Evolutionary conservation across 306 rosid species (phyloP), one percentile per base, ranked within the genome.

Genomic region (Morella rubra): DNA sequence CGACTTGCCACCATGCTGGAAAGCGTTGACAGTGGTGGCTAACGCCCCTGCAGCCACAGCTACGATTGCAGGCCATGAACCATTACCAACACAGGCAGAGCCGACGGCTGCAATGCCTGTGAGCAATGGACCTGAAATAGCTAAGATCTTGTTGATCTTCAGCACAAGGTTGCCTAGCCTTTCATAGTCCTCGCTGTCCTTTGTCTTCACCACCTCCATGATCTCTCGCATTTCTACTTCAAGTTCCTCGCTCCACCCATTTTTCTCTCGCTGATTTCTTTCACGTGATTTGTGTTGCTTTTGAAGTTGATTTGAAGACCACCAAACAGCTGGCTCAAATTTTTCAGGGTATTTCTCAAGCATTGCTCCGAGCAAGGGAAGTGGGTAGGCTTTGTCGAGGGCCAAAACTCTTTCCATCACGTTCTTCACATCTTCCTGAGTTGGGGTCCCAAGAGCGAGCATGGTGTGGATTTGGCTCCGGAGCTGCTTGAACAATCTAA

Each of bases 331-430:
- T 5, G 96, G 93, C 72, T 89, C 91, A 37, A 76, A 82, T 0
- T 73, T 83, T 8, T 70, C 13, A 0, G 97, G 98, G 60, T 80
- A 89, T 64, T 93, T 93, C 14, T 91, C 93, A 52, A 91, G 82
- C 98, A 91, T 93, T 0, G 58, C 84, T 13, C 98, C 98, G 5
- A 93, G 76, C 44, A 93, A 13, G 0, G 97, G 93, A 80, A 93
- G 97, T 7, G 98, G 98, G 80, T 79, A 91, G 1, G 96, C 98
- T 80, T 60, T 86, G 84, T 93, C 98, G 0, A 93, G 80, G 0
- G 93, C 90, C 79, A 91, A 76, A 65, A 91, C 85, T 66, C 76
- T 88, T n/a, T 81, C 88, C 83, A 85, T 81, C 46, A 86, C 76
- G 7, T 61, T 56, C 42, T 84, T 79, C 10, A 91, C 89, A 44